Base-by-base conservation (phyloP, 176 grass and related monocot species). In the Pontederia crassipes region DNA sequence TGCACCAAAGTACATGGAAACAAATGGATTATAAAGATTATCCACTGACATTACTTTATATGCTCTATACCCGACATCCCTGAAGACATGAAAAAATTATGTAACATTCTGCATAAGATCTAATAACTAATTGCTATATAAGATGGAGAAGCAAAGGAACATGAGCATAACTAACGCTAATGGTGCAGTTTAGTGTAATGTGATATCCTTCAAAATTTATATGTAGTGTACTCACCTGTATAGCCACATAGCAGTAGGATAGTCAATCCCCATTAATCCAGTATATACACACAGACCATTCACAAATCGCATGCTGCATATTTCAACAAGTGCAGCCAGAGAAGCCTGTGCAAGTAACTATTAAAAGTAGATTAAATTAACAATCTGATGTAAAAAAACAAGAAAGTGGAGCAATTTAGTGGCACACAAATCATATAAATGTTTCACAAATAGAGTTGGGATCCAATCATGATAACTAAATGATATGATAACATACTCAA, bases 11-110 rank as follows among this genome's bases (percentile, higher is more conserved):
- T 97, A 97, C 87, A 97, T 97, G 26, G 92, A 97, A 68, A 83
- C 83, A 78, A 97, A 91, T 73, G 92, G 92, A 81, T 91, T 97
- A 79, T 91, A 97, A 16, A 97, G 66, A 68, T 97, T 83, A 60
- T 97, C 92, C 29, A 97, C 83, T 27, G 87, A 90, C 12, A 13
- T 81, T 8, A 97, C 79, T 68, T 59, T 74, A 62, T 97, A 91
- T 15, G 63, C 81, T 60, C 73, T 90, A 75, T 76, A 75, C 16
- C 84, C 74, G 64, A 82, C 74, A 78, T 91, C 92, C 65, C 92
- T 97, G 68, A 70, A 72, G 8, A 73, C 6, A 70, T 59, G 18
- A 52, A 49, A 26, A 11, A 62, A 63, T 48, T 11, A 72, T 16
- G 52, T 29, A 63, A 28, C 55, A 8, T 12, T 24, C 10, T n/a